Evolutionary conservation across 176 grass and related monocot genomes (phyloP), one percentile per base, ranked within the genome.

Genomic region (Cymbopogon citratus): DNA sequence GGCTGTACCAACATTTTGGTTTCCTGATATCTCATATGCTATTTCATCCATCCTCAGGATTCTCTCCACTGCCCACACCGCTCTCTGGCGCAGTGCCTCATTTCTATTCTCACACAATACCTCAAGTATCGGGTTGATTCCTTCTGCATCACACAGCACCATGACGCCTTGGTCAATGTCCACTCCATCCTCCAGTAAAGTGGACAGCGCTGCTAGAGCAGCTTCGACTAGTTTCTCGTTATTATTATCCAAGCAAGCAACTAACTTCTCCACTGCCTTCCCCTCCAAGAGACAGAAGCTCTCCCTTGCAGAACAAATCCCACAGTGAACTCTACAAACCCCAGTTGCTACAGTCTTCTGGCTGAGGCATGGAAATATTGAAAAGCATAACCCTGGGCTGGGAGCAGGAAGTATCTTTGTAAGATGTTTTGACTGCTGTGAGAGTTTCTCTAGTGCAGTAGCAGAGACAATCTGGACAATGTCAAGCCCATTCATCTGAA

Each of bases 251-350:
- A 98, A 91, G 73, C 92, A 94, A 78, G 92, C 90, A 62, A 94
- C 90, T 69, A 98, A 84, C 81, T 98, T 92, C 67, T 93, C 95
- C 33, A 98, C 92, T 80, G 90, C 95, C 73, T 91, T 98, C 61
- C 92, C 95, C 81, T 94, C 95, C 77, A 98, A 77, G 19, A 94
- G 86, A 88, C 95, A 98, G 75, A 98, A 94, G 21, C 88, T 98
- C 69, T 94, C 92, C 85, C 63, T 90, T 45, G 87, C 73, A 49
- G 95, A 94, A 85, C 95, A 98, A 41, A 94, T 62, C 48, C 95
- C 95, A 81, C 73, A 76, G 83, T 98, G 95, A 56, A 98, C 75
- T 87, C 66, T 84, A 63, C 95, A 98, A 15, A 84, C 77, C 13
- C 90, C 92, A n/a, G 75, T 79, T 84, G 82, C 44, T 81, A 78